phyloP scores from a whole-genome alignment of 768 basidiomycete species.

The Flagelloscypha sp. region DNA sequence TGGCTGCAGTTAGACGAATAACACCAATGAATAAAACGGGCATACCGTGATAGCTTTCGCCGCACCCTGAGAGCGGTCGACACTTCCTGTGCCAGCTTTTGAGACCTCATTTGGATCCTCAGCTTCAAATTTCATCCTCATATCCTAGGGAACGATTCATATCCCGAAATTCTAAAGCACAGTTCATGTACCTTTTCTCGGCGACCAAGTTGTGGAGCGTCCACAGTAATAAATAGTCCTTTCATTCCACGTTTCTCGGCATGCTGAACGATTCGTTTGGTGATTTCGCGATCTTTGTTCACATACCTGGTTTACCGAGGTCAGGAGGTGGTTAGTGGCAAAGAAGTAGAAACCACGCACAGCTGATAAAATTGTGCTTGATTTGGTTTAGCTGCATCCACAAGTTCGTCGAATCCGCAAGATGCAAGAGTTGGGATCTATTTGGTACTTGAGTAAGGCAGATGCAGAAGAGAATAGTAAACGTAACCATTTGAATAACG shows the following conservation, averaged over 20 bases:
- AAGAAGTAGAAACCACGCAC: neutral
- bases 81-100: constrained; percentile 41
- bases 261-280: constrained; percentile 79
- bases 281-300: constrained; percentile 81
- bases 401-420: constrained; percentile 91
- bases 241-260: constrained; percentile 89
- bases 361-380: constrained; percentile 87
- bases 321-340: neutral
- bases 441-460: neutral
- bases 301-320: constrained; percentile 53
- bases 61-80: constrained; percentile 85
- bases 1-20: too few species aligned
- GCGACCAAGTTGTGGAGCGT: constrained; percentile 92
- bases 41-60: constrained; percentile 87
- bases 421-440: constrained; percentile 94
- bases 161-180: too few species aligned
- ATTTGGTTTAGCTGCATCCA: constrained; percentile 73
- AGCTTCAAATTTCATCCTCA: constrained; percentile 93
- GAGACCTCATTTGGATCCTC: constrained; percentile 53
- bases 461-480: neutral
- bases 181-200: constrained; percentile 65
- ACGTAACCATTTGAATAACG: constrained; percentile 61
- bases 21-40: constrained; percentile 2
- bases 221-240: constrained; percentile 93
- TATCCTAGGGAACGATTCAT: constrained; percentile 44